Base-by-base conservation (phyloP, 129 eudicot genomes). In the Erigeron canadensis region DNA sequence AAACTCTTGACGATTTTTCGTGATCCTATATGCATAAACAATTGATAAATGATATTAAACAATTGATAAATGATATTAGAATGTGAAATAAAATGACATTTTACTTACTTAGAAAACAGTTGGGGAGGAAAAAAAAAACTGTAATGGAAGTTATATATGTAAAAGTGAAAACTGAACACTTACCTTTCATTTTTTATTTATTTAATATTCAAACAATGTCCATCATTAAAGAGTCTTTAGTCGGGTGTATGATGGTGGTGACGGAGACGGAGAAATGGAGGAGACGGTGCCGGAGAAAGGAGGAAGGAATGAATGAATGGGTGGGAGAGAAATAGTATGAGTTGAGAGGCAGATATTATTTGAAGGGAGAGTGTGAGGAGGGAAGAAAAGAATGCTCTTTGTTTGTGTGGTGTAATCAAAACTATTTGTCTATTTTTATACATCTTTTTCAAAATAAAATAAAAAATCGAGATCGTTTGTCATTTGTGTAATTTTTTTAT, bases 331-430 rank as follows among this genome's bases (percentile, higher is more conserved):
- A 76, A 46, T 57, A 76, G 85, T 63, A 74, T 79, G 78, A 44
- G 77, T 81, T 82, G 71, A 64, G 73, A 84, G 84, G 82, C 78
- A 62, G 88, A 80, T 86, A 81, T 84, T 84, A 83, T 80, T 77
- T 80, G 81, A 68, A 60, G 61, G 46, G 63, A 79, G 83, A 75
- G 77, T 80, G 81, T 64, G 55, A 55, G 46, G 63, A 79, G 83
- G 78, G 77, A 80, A 77, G 79, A 69, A 43, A 47, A 60, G 15
- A 63, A 48, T 41, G 28, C 61, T 67, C 56, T 46, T 28, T 41
- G 7, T 28, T 37, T 69, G 17, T 39, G 53, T 54, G 53, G 75
- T 56, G 54, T 41, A 11, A 40, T n/a, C 38, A 22, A 54, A 28
- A 65, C 59, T 56, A 75, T 75, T 65, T 55, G 58, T 75, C 76